phyloP scores from a whole-genome alignment of 2,329 filamentous ascomycete species.

The Leptoxyphium fumago region DNA sequence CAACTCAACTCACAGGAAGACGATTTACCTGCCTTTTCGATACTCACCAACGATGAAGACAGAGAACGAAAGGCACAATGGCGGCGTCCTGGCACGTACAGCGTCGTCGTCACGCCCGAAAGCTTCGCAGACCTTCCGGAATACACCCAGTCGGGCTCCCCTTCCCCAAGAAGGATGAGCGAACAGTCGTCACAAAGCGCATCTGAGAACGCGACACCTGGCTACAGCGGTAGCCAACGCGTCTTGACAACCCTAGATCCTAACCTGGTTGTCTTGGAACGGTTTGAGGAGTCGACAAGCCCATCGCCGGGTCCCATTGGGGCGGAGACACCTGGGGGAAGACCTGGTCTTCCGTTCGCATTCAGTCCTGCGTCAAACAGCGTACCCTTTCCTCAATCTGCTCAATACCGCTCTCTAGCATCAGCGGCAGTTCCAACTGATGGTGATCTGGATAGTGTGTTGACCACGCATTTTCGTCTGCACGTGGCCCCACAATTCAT shows the following conservation, averaged over 20 bases:
- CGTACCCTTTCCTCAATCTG: no score
- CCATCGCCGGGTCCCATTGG: background rate
- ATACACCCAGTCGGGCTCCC: conserved; percentile 24
- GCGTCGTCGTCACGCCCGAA: conserved; percentile 39
- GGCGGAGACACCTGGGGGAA: conserved; percentile 1
- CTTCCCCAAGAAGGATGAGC: conserved; percentile 13
- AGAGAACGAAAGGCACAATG: conserved; percentile 41
- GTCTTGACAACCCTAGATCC: conserved; percentile 22
- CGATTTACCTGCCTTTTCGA: conserved; percentile 38
- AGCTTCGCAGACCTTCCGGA: conserved; percentile 40
- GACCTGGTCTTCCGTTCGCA: conserved; percentile 9
- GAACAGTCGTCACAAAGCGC: conserved; percentile 5
- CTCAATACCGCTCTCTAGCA: no score
- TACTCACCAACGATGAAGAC: conserved; percentile 41
- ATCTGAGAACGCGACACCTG: background rate
- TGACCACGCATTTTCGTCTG: conserved; percentile 13
- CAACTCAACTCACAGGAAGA: conserved; percentile 18
- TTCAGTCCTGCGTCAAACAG: background rate
- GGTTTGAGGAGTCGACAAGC: conserved; percentile 30
- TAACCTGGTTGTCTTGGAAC: conserved; percentile 35
- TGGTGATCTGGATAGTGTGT: conserved; percentile 6
- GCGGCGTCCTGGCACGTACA: conserved; percentile 38
- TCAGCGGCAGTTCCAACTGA: no score
- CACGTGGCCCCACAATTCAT: conserved; percentile 14
- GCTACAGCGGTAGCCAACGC: conserved; percentile 6